Conservation (phyloP, 345 rosid species). For the Erysimum cheiranthoides region DNA sequence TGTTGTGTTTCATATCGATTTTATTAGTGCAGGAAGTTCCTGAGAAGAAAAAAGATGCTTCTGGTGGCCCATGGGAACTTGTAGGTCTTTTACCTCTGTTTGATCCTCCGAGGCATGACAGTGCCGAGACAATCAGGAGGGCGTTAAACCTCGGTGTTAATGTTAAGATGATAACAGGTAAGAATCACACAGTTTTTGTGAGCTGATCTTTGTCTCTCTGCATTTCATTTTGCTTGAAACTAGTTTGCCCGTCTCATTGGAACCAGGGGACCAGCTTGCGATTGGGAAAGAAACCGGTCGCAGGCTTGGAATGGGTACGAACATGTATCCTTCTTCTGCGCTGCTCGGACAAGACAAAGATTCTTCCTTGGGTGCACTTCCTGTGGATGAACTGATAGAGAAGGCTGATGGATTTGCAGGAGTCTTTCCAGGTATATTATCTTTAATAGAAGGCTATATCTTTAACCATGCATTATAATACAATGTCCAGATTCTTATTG, state of each 20-base stretch:
- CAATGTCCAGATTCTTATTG: constrained; percentile 4
- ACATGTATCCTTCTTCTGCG: constrained; percentile 93
- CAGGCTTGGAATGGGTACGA: constrained; percentile 98
- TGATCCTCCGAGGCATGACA: constrained; percentile 97
- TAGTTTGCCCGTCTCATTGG: not conserved
- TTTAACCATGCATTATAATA: not conserved
- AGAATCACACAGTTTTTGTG: not conserved
- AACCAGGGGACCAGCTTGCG: constrained; percentile 90
- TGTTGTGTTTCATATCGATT: constrained; percentile 7
- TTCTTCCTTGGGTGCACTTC: constrained; percentile 75
- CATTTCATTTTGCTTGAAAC: not conserved
- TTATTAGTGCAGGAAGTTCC: constrained; percentile 69
- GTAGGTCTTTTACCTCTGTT: constrained; percentile 85
- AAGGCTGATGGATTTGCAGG: constrained; percentile 97
- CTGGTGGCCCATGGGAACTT: constrained; percentile 89
- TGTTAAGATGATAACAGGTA: constrained; percentile 95
- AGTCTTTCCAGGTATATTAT: constrained; percentile 76
- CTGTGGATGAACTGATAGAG: constrained; percentile 89
- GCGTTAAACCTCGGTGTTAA: constrained; percentile 91
- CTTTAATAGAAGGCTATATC: not conserved
- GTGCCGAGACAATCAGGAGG: constrained; percentile 94
- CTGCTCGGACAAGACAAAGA: constrained; percentile 87
- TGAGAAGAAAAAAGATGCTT: constrained; percentile 71
- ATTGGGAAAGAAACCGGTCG: constrained; percentile 94
- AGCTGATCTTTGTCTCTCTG: not conserved